A percentile compares a stretch with the other conserved stretches of the same genome.
These are phyloP conservation scores for Bremia lactucae DNA, from an alignment of 352 stramenopile genomes.

Conservation along the genomic window DNA sequence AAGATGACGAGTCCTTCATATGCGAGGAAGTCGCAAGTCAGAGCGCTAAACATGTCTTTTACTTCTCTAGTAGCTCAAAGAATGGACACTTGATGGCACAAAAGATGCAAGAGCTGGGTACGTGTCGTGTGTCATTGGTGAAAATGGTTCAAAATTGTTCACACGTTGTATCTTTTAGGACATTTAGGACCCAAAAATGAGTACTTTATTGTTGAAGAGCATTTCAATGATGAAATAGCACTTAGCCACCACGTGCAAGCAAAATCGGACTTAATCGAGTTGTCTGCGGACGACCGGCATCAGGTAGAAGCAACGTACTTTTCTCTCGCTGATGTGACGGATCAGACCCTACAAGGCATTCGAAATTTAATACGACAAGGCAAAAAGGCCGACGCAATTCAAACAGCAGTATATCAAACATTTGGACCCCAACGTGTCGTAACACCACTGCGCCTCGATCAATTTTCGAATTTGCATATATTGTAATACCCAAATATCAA, in stretches of 20 bases:
- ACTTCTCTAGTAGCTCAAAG: conserved; percentile 7
- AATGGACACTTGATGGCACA: conserved; percentile 2
- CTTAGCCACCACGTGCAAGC: conserved; percentile 6
- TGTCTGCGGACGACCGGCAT: not conserved
- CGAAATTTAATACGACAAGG: conserved; percentile 34
- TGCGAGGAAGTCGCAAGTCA: too few species aligned
- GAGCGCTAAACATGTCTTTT: too few species aligned
- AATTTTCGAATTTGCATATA: conserved; percentile 32
- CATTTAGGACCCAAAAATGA: conserved; percentile 2
- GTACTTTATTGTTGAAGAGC: conserved; percentile 34
- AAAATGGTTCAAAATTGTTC: not conserved
- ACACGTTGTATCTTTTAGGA: not conserved
- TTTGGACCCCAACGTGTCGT: conserved; percentile 41
- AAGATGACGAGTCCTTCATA: too few species aligned
- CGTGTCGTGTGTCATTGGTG: not conserved
- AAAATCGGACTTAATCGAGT: conserved; percentile 9
- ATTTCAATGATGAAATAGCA: conserved; percentile 7
- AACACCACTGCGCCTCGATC: conserved; percentile 20
- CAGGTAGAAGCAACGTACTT: conserved; percentile 11
- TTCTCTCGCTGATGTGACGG: conserved; percentile 41
- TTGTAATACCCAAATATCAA: not conserved
- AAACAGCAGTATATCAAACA: conserved; percentile 26
- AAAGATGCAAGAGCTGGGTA: conserved; percentile 21
- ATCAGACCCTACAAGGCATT: conserved; percentile 41
- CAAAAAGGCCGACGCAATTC: conserved; percentile 15